These are phyloP conservation scores for Stygiomarasmius scandens DNA, from an alignment of 1,284 basidiomycete genomes.

Conservation along the genomic window DNA sequence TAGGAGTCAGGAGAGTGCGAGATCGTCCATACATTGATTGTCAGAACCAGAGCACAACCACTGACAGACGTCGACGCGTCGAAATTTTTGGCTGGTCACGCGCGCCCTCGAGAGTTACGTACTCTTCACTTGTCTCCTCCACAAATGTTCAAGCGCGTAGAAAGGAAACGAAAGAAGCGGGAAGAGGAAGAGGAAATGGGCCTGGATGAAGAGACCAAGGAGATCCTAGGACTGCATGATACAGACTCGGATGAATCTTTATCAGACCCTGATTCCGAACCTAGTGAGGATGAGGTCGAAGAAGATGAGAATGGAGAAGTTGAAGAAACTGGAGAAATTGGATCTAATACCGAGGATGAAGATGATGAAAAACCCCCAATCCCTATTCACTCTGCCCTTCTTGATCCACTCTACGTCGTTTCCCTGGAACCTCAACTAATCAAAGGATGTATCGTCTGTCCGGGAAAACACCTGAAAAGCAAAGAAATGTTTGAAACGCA, in stretches of 20 bases:
- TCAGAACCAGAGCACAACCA: not conserved
- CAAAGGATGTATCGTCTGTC: slow-evolving; percentile 72
- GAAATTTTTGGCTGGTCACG: too few relatives aligned
- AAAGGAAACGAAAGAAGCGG: slow-evolving; percentile 65
- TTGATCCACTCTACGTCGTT: slow-evolving; percentile 65
- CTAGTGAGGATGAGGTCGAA: slow-evolving; percentile 32
- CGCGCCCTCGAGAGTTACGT: too few relatives aligned
- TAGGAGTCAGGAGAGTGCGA: not conserved
- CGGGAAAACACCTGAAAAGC: slow-evolving; percentile 73
- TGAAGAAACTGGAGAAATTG: slow-evolving; percentile 29
- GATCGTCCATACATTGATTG: slow-evolving; percentile 5
- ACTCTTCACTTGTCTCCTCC: too few relatives aligned
- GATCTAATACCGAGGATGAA: slow-evolving; percentile 25
- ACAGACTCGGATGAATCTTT: slow-evolving; percentile 50
- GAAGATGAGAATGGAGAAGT: slow-evolving; percentile 24
- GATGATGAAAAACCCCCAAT: slow-evolving; percentile 46
- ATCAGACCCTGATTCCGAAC: slow-evolving; percentile 26
- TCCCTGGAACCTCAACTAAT: slow-evolving; percentile 51
- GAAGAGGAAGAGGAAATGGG: slow-evolving; percentile 73
- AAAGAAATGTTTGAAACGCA: slow-evolving; percentile 64
- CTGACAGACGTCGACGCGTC: too few relatives aligned
- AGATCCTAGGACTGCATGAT: slow-evolving; percentile 71
- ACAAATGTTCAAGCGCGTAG: slow-evolving; percentile 82
- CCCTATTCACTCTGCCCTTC: slow-evolving; percentile 61
- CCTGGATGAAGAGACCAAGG: slow-evolving; percentile 70